Percentiles rank a stretch among this genome's conserved stretches.
phyloP scores from a whole-genome alignment of 768 basidiomycete species.

The Termitomyces sp. region DNA sequence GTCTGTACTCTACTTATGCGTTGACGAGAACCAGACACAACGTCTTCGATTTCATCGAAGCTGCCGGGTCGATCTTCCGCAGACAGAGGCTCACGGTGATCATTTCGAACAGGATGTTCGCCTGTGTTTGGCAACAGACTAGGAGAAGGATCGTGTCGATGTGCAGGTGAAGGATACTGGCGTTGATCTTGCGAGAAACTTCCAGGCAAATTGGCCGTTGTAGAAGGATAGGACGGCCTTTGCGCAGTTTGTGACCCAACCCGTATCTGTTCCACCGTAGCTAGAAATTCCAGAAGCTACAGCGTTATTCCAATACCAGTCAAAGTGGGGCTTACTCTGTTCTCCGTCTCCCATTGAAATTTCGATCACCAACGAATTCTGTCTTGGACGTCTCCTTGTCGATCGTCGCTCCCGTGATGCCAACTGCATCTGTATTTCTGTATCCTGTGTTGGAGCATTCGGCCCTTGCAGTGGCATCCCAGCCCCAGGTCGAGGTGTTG shows the following conservation, averaged over 20 bases:
- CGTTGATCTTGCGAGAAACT: background rate
- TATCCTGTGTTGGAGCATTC: background rate
- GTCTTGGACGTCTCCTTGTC: background rate
- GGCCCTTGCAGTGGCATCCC: background rate
- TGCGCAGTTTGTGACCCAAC: background rate
- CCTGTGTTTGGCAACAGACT: background rate
- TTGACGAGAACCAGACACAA: background rate
- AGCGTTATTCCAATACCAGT: no score
- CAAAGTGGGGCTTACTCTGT: background rate
- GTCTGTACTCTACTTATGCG: conserved; percentile 4
- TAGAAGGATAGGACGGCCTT: background rate
- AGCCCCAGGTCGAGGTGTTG: background rate
- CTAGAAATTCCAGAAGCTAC: background rate
- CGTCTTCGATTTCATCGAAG: background rate
- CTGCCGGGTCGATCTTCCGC: background rate
- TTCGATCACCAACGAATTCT: background rate
- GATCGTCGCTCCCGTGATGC: background rate
- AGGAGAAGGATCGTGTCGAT: background rate
- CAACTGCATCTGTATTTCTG: background rate
- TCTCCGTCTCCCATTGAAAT: background rate
- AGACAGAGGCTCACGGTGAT: background rate
- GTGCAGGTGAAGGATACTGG: background rate
- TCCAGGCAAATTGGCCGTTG: background rate
- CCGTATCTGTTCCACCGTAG: background rate
- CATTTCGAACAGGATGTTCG: background rate